Evolutionary conservation across 164 flowering plant genomes (phyloP).

Genomic region (Piper longum): DNA sequence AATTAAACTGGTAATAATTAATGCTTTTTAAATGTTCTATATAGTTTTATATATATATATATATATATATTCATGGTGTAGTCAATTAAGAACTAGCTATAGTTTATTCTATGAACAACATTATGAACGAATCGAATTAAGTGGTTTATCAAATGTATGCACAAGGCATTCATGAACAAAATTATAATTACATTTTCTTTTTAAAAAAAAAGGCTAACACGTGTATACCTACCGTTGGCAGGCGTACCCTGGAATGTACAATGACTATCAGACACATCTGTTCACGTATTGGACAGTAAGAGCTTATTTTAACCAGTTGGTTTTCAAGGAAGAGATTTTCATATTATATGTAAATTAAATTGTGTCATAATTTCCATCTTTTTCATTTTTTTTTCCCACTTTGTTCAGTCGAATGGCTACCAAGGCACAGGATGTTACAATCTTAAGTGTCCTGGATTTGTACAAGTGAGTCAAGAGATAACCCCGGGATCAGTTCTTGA

Average conservation of each 20-base stretch:
- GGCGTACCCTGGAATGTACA: not conserved
- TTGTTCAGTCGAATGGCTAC: not conserved
- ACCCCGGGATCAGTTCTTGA: not conserved
- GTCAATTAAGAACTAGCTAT: too few relatives aligned
- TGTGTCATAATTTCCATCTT: not conserved
- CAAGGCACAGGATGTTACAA: not conserved
- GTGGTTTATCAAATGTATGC: too few relatives aligned
- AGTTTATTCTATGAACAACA: too few relatives aligned
- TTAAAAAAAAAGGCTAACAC: too few relatives aligned
- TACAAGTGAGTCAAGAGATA: conserved; percentile 1
- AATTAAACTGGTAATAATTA: too few relatives aligned
- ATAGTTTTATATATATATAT: too few relatives aligned
- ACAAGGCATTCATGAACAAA: not conserved
- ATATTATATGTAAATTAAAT: too few relatives aligned
- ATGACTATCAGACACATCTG: not conserved
- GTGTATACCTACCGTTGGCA: not conserved
- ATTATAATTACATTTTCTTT: too few relatives aligned
- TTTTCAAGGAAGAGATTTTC: not conserved
- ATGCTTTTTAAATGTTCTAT: too few relatives aligned
- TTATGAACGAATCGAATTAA: too few relatives aligned
- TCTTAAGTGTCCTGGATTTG: not conserved
- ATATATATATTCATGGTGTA: too few relatives aligned
- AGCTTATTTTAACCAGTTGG: not conserved
- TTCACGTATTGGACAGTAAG: not conserved
- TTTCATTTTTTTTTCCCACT: too few relatives aligned